phyloP scores from a whole-genome alignment of 176 grass and related monocot genomes.

The Thinopyrum elongatum region DNA sequence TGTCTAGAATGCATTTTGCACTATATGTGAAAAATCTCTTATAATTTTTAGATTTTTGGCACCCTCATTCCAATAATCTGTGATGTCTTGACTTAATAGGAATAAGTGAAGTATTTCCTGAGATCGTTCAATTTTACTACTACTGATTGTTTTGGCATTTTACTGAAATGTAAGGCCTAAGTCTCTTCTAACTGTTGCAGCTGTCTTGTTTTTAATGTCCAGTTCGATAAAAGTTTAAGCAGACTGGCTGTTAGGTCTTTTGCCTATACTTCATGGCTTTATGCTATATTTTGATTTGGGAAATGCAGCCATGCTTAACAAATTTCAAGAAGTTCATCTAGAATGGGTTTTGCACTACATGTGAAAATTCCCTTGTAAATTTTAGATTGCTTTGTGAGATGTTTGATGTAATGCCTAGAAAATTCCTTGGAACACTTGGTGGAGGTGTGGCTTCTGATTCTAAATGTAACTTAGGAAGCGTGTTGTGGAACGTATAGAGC shows the following conservation, averaged over 20 bases:
- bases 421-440: background rate
- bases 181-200: background rate
- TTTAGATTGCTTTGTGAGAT: background rate
- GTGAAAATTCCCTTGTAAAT: background rate
- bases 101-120: background rate
- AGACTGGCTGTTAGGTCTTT: background rate
- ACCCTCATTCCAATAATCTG: background rate
- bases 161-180: background rate
- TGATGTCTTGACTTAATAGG: background rate
- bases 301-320: background rate
- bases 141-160: background rate
- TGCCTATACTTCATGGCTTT: background rate
- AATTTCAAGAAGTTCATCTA: background rate
- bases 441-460: background rate
- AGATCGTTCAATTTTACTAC: background rate
- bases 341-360: background rate
- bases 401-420: background rate
- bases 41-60: background rate
- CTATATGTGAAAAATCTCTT: background rate
- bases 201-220: background rate
- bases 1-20: background rate
- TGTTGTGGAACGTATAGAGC: background rate
- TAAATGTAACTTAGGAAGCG: background rate
- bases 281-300: background rate
- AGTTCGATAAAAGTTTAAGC: background rate